Percentiles rank a stretch among this genome's conserved stretches.
Conservation (phyloP, 2,329 filamentous ascomycete genomes). For the Pestalotiopsis sp. region DNA sequence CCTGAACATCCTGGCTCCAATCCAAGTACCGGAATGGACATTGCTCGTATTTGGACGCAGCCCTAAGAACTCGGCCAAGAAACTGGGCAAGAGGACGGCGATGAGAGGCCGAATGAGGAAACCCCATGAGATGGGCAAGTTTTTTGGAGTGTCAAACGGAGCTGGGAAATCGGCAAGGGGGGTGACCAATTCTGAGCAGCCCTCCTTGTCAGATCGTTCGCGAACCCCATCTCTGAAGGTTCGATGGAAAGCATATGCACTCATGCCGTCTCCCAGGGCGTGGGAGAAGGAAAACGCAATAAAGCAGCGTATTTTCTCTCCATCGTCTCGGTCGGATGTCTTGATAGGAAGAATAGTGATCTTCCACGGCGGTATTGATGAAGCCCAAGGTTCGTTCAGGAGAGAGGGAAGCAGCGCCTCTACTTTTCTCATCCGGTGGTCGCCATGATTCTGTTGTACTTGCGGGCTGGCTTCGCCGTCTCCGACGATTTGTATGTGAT, state of each 20-base stretch:
- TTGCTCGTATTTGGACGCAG: background rate
- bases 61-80: constrained; percentile 1
- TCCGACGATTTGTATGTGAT: constrained; percentile 3
- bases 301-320: constrained; percentile 2
- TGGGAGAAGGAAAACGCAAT: constrained; percentile 10
- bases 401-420: constrained; percentile 6
- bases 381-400: background rate
- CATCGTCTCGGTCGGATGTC: background rate
- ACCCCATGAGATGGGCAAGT: constrained; percentile 8
- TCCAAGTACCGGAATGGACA: background rate
- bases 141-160: constrained; percentile 9
- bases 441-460: background rate
- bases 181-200: background rate
- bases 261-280: constrained; percentile 10
- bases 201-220: background rate
- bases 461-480: background rate
- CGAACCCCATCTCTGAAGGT: constrained; percentile 2
- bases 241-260: constrained; percentile 3
- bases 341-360: background rate
- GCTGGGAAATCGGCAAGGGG: background rate
- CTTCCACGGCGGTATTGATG: constrained; percentile 4
- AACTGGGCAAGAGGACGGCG: constrained; percentile 6
- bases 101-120: constrained; percentile 8
- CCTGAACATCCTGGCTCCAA: background rate
- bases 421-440: background rate